A percentile compares a stretch with the other conserved stretches of the same genome.
Conservation (phyloP, 495 filamentous ascomycete genomes). For the Recurvomyces mirabilis region DNA sequence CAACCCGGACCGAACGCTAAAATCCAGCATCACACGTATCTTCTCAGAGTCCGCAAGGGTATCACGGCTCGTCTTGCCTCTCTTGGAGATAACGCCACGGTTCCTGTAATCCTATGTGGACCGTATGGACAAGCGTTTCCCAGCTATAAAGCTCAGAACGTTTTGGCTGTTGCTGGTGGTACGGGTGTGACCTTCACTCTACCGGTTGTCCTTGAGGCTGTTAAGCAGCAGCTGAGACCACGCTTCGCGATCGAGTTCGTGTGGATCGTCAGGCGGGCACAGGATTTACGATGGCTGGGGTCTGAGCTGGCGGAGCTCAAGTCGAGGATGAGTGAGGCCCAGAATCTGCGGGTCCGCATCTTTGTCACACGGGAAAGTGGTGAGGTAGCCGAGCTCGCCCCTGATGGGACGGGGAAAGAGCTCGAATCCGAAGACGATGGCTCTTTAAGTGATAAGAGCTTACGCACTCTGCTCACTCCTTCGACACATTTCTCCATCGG, state of each 20-base stretch:
- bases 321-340: conserved; percentile 26
- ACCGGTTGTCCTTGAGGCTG: conserved; percentile 38
- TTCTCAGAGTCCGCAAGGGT: conserved; percentile 50
- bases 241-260: conserved; percentile 41
- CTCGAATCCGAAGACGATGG: background rate
- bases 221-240: conserved; percentile 24
- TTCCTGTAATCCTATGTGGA: conserved; percentile 45
- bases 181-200: conserved; percentile 55
- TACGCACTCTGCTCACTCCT: background rate
- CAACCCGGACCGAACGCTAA: conserved; percentile 32
- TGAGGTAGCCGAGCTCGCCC: background rate
- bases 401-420: background rate
- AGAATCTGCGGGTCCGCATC: conserved; percentile 40
- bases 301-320: conserved; percentile 44
- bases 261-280: conserved; percentile 47
- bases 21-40: conserved; percentile 45
- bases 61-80: conserved; percentile 44
- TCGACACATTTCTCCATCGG: conserved; percentile 6
- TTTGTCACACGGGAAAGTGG: conserved; percentile 44
- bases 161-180: conserved; percentile 52
- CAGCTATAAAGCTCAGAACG: conserved; percentile 36
- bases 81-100: conserved; percentile 27
- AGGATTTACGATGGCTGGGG: conserved; percentile 46
- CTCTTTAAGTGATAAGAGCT: background rate
- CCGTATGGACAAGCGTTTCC: conserved; percentile 46